These are phyloP conservation scores for Mrakia gelida DNA, from an alignment of 768 basidiomycete species.

Conservation along the genomic window DNA sequence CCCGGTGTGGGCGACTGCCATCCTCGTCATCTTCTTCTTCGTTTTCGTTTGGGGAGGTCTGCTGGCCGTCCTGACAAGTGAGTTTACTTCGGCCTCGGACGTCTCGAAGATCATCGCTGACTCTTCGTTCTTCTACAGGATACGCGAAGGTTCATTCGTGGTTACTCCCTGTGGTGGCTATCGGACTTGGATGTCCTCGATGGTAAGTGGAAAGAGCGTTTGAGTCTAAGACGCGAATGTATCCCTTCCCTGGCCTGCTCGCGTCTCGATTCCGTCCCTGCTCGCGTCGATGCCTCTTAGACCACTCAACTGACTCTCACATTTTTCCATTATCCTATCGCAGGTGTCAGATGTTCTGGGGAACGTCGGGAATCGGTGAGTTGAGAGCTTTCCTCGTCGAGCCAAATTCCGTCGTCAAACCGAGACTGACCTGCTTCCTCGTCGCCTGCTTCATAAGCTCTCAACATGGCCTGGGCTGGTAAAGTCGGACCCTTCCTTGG, in stretches of 20 bases:
- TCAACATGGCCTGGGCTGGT: slow-evolving; percentile 93
- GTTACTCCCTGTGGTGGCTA: slow-evolving; percentile 89
- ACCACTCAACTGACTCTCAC: no score
- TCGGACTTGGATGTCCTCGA: slow-evolving; percentile 84
- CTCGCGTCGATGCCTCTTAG: no score
- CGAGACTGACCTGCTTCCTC: not conserved
- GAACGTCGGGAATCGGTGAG: slow-evolving; percentile 61
- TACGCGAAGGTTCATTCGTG: slow-evolving; percentile 93
- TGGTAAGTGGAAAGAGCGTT: slow-evolving; percentile 40
- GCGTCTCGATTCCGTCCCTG: no score
- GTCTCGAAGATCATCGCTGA: not conserved
- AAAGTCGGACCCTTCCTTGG: slow-evolving; percentile 56
- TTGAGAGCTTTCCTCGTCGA: not conserved
- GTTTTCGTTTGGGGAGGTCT: slow-evolving; percentile 75
- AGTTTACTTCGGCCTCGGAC: not conserved
- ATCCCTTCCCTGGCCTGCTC: no score
- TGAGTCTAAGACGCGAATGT: no score
- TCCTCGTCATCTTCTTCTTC: slow-evolving; percentile 80
- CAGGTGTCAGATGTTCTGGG: slow-evolving; percentile 89
- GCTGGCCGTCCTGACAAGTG: slow-evolving; percentile 59
- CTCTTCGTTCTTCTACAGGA: not conserved
- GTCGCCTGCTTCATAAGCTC: slow-evolving; percentile 18
- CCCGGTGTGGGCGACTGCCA: slow-evolving; percentile 71
- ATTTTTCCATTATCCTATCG: no score
- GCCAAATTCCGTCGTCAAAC: not conserved